Percentiles rank a stretch among this genome's conserved stretches.
Conservation (phyloP, 2,329 filamentous ascomycete species). For the Fusarium piperis region DNA sequence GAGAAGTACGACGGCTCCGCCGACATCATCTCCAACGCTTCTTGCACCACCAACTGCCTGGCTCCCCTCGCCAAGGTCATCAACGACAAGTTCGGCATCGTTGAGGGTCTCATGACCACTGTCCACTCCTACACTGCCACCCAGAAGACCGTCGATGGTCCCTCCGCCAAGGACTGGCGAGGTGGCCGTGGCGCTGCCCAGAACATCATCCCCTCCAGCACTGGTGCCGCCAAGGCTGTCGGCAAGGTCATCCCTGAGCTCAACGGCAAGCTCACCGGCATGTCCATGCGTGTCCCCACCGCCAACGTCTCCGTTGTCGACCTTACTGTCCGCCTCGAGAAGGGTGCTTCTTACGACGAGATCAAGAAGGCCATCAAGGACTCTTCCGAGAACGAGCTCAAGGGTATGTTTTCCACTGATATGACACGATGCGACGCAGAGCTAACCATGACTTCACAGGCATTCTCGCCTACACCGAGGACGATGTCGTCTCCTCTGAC, state of each 20-base stretch:
- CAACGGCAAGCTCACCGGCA: conserved; percentile 99
- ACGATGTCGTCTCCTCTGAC: conserved; percentile 94
- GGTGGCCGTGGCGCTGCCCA: conserved; percentile 98
- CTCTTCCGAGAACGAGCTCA: conserved; percentile 83
- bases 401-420: conserved; percentile 70
- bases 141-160: conserved; percentile 99
- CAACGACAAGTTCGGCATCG: conserved; percentile 96
- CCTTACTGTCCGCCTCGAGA: conserved; percentile 93
- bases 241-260: conserved; percentile 98
- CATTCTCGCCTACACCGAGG: conserved; percentile 94
- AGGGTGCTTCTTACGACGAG: conserved; percentile 85
- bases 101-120: conserved; percentile 99
- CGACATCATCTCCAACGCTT: conserved; percentile 97
- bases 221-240: conserved; percentile 99
- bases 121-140: conserved; percentile 99
- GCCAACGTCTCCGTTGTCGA: conserved; percentile 99
- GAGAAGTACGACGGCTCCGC: conserved; percentile 90
- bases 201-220: conserved; percentile 99
- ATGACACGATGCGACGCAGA: not conserved
- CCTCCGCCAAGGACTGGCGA: conserved; percentile 98
- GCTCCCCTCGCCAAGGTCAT: conserved; percentile 99
- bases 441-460: conserved; percentile 57
- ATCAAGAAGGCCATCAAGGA: conserved; percentile 95
- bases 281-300: conserved; percentile 99
- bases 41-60: conserved; percentile 99